These are phyloP conservation scores for Paraphaeosphaeria sporulosa DNA, from an alignment of 2,329 filamentous ascomycete genomes.

Conservation along the genomic window DNA sequence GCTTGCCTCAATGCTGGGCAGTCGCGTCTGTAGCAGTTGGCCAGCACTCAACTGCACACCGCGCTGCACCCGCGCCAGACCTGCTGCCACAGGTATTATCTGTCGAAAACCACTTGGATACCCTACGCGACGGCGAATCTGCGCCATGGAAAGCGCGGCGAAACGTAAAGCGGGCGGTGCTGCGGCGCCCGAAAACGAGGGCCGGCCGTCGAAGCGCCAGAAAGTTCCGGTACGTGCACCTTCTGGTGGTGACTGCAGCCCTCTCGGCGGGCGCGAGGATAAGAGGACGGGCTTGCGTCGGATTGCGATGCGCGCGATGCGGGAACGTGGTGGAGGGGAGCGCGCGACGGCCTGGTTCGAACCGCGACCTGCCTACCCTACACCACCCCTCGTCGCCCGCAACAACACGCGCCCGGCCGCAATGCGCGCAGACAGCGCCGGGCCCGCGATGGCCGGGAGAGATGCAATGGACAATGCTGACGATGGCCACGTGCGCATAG, in stretches of 20 bases:
- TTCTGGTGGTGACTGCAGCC: conserved; percentile 26
- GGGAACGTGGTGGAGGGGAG: conserved; percentile 34
- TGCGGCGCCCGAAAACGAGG: conserved; percentile 59
- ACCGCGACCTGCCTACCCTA: conserved; percentile 34
- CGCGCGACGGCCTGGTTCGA: conserved; percentile 47
- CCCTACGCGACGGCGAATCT: conserved; percentile 40
- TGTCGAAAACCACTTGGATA: conserved; percentile 27
- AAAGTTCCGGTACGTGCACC: conserved; percentile 64
- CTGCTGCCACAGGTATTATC: conserved; percentile 21
- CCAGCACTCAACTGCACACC: conserved; percentile 38
- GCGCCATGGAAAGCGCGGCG: conserved; percentile 53
- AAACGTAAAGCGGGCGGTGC: conserved; percentile 65
- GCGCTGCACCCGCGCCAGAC: conserved; percentile 43
- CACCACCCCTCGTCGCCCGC: conserved; percentile 31
- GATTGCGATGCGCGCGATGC: conserved; percentile 34
- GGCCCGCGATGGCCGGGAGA: background rate
- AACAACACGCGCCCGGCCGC: conserved; percentile 38
- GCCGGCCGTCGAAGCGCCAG: conserved; percentile 65
- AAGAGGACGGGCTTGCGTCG: conserved; percentile 11
- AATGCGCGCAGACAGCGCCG: conserved; percentile 24
- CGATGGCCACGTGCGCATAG: conserved; percentile 35
- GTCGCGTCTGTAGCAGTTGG: conserved; percentile 21
- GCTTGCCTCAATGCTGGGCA: background rate
- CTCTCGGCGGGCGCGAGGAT: conserved; percentile 33
- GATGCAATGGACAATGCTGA: conserved; percentile 30